A percentile compares a stretch with the other conserved stretches of the same genome.
phyloP scores from a whole-genome alignment of 768 basidiomycete genomes.

The Cystobasidium onofrii region DNA sequence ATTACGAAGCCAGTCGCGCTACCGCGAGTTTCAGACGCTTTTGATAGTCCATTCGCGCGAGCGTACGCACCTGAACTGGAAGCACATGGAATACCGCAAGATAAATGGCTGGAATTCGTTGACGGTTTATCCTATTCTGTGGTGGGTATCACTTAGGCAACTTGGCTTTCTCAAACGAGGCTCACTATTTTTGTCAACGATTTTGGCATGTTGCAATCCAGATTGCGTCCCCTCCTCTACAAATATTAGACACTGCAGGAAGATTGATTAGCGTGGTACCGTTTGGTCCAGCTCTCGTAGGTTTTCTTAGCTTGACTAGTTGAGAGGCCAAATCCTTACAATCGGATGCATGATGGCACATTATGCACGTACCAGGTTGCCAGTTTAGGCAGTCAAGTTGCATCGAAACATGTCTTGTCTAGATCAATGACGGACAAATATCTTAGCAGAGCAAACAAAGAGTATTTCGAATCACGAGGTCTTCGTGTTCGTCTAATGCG shows the following conservation, averaged over 20 bases:
- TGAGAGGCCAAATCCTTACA: too few species aligned
- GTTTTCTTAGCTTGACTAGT: too few species aligned
- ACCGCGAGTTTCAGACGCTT: background rate
- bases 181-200: too few species aligned
- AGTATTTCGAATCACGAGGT: background rate
- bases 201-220: background rate
- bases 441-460: slow-evolving; percentile 7
- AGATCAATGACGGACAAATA: slow-evolving; percentile 2
- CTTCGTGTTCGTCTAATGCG: background rate
- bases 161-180: background rate
- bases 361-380: background rate
- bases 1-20: slow-evolving; percentile 7
- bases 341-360: too few species aligned
- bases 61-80: background rate
- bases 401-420: background rate
- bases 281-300: background rate
- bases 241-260: slow-evolving; percentile 5
- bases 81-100: background rate
- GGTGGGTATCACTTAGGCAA: background rate
- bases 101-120: slow-evolving; percentile 4
- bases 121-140: background rate
- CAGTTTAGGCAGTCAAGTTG: background rate
- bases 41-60: slow-evolving; percentile 3
- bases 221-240: slow-evolving; percentile 6
- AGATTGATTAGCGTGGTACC: background rate